Evolutionary conservation across 2,329 filamentous ascomycete genomes (phyloP), one percentile per base, ranked within the genome.

Genomic region (Diaporthe sp.): DNA sequence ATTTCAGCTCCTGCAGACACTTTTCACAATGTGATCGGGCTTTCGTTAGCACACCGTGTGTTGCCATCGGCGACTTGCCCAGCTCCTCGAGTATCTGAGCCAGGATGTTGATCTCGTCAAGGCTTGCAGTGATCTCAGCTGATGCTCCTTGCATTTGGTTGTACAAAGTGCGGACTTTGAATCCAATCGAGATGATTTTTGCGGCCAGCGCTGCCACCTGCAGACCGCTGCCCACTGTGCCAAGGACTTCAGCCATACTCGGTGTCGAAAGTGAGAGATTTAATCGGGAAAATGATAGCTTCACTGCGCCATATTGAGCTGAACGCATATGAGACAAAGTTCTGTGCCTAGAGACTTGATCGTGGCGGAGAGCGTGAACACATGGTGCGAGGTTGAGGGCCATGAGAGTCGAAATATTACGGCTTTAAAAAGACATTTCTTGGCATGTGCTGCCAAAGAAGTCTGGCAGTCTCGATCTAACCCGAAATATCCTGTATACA

Each of bases 291-390:
- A 64, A 22, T 1, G 1, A 3, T 19, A 6, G 4, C 13, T 6
- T 6, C 1, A 28, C 4, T 12, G 1, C 4, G 1, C 22, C 10
- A 9, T 13, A 8, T 4, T 10, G n/a, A n/a, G 4, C 3, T 61
- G n/a, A 25, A 28, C 19, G 33, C n/a, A 2, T 30, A 4, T 22
- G 6, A 40, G 15, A 15, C 9, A 2, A 13, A 6, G 57, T 15
- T 40, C 2, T 40, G 22, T 5, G 12, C 5, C 2, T 60, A 22
- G 4, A 10, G 2, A 6, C 19, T 25, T 40, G 7, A 17, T 61
- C 3, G 6, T 12, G 28, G 38, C 7, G 12, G 4, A 42, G 58
- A 25, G 38, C 6, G 15, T 30, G 25, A 15, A n/a, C 2, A 19
- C 25, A 30, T 19, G 5, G 17, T 12, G 25, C 38, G 4, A 19